Percentiles rank a stretch among this genome's conserved stretches.
phyloP scores from a whole-genome alignment of 495 filamentous ascomycete species.

The Podospora pseudopauciseta region DNA sequence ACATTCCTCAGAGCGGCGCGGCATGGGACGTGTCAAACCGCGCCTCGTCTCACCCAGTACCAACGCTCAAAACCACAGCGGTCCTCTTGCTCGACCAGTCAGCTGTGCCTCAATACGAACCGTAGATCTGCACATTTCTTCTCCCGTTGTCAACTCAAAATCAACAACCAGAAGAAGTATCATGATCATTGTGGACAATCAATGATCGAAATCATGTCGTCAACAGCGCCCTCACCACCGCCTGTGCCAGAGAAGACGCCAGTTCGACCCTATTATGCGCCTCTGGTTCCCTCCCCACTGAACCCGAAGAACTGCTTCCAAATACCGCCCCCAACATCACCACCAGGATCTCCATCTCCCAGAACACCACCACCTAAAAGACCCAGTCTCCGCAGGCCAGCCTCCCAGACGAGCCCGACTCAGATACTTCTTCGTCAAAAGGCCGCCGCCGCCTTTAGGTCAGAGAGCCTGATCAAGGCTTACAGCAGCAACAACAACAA shows the following conservation, averaged over 20 bases:
- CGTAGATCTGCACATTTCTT: not conserved
- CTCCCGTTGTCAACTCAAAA: not conserved
- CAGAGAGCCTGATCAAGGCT: not conserved
- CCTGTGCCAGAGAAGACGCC: not conserved
- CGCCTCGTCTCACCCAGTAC: not conserved
- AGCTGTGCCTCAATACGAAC: not conserved
- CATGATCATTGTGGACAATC: not conserved
- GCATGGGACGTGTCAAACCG: not conserved
- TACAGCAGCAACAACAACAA: not conserved
- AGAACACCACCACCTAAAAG: not conserved
- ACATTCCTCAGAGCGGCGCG: not conserved
- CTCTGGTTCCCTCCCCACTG: not conserved
- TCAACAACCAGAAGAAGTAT: not conserved
- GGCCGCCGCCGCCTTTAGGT: not conserved
- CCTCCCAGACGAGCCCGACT: constrained; percentile 2
- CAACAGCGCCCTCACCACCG: not conserved
- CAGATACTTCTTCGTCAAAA: not conserved
- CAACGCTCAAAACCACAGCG: not conserved
- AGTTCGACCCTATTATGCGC: not conserved
- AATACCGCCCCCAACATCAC: not conserved
- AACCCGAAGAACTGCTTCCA: constrained; percentile 1
- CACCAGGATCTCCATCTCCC: not conserved
- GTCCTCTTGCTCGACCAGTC: not conserved
- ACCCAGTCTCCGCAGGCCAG: not conserved
- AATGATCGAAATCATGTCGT: not conserved